Percentiles rank a stretch among this genome's conserved stretches.
Evolutionary conservation across 768 basidiomycete species (phyloP).

Genomic region (Erythrobasidium yunnanense): DNA sequence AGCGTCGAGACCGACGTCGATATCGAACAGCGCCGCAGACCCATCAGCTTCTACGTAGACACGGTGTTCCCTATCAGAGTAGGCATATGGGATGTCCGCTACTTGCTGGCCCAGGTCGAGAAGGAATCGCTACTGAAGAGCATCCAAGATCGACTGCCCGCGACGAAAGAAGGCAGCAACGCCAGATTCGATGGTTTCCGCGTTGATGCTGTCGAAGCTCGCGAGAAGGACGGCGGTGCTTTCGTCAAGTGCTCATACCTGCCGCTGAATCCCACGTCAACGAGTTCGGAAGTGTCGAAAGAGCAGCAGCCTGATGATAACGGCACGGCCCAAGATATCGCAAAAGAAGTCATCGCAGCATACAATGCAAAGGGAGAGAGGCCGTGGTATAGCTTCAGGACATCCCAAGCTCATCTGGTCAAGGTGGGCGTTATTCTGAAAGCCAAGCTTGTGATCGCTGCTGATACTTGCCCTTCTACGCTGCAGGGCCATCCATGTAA

Average conservation of each 20-base stretch:
- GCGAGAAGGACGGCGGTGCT: constrained; percentile 68
- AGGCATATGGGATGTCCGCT: constrained; percentile 61
- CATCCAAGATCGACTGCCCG: constrained; percentile 48
- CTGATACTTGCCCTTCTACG: no score
- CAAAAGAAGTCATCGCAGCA: background rate
- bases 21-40: constrained; percentile 39
- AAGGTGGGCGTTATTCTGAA: background rate
- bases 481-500: no score
- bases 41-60: constrained; percentile 62
- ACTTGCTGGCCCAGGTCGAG: constrained; percentile 54
- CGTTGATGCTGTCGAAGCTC: constrained; percentile 53
- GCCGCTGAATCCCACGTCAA: constrained; percentile 33
- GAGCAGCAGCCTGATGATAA: background rate
- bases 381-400: background rate
- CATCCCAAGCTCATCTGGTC: background rate
- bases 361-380: constrained; percentile 4
- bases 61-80: constrained; percentile 66
- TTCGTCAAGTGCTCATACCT: constrained; percentile 64
- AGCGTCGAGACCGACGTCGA: background rate
- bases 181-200: constrained; percentile 48
- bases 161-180: constrained; percentile 40
- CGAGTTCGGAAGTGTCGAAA: background rate
- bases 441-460: background rate
- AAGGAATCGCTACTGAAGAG: constrained; percentile 51
- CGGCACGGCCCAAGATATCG: constrained; percentile 13